Evolutionary conservation across 2,329 filamentous ascomycete genomes (phyloP).

Genomic region (Stachybotrys echinatus): DNA sequence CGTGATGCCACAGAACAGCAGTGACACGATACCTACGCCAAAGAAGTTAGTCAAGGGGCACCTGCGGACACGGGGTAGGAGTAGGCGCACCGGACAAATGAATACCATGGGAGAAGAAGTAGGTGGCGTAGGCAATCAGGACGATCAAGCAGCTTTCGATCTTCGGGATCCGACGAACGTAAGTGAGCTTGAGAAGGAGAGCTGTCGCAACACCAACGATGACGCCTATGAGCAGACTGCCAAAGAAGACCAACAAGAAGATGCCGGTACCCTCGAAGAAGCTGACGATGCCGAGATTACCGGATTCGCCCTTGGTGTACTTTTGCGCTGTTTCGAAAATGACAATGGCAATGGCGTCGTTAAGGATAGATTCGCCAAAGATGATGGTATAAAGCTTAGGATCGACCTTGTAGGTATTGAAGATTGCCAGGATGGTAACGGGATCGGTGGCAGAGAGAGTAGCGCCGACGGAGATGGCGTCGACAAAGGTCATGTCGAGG

Average conservation of each 20-base stretch:
- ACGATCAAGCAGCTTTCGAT: conserved; percentile 95
- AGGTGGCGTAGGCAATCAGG: conserved; percentile 90
- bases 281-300: conserved; percentile 70
- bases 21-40: conserved; percentile 79
- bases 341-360: conserved; percentile 97
- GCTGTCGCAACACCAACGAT: conserved; percentile 83
- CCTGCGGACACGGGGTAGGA: not conserved
- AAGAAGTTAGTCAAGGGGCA: not conserved
- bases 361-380: conserved; percentile 96
- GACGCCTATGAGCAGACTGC: conserved; percentile 84
- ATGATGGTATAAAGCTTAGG: conserved; percentile 98
- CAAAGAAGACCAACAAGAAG: conserved; percentile 95
- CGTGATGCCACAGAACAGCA: conserved; percentile 96
- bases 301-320: conserved; percentile 72
- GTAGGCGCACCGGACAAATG: conserved; percentile 79
- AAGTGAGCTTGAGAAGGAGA: conserved; percentile 87
- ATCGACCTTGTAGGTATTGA: conserved; percentile 99
- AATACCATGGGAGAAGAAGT: conserved; percentile 95
- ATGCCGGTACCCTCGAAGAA: conserved; percentile 89
- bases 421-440: conserved; percentile 96
- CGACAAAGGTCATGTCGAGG: conserved; percentile 82
- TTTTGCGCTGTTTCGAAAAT: conserved; percentile 96
- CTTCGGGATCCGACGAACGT: conserved; percentile 86
- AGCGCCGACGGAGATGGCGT: conserved; percentile 93
- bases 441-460: conserved; percentile 96